Base-by-base conservation (phyloP, 148 eudicot genomes). In the Rhododendron kiyosumense region DNA sequence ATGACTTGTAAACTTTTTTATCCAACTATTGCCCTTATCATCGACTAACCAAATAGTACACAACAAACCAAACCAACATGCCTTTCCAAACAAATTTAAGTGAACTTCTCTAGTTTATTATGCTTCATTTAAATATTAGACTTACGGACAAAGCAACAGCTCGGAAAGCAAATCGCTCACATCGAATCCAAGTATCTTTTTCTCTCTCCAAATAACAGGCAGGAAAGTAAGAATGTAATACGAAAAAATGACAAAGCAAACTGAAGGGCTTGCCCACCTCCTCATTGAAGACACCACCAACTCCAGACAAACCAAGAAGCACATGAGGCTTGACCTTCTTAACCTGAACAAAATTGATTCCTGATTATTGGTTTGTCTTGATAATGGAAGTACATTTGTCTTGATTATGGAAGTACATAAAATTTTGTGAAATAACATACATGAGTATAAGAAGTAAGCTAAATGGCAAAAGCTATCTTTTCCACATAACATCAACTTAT, bases 241-340 rank as follows among this genome's bases (percentile, higher is more conserved):
- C 14, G 3, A 22, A 30, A 22, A 52, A 77, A 59, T 26, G 43
- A 74, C 43, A 84, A 81, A 80, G 54, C 65, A 18, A 46, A 45
- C 43, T 28, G 1, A 69, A 73, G 65, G 61, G 18, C 36, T 9
- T 38, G 86, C 92, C 85, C 48, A 95, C 99, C 98, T 94, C 96
- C 88, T 95, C 93, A 90, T 83, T 91, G 90, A 97, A 97, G 90
- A 97, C 88, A 78, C 98, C 99, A 7, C 99, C 98, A 89, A 94
- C 98, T 84, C 99, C 99, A 82, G 99, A 97, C 88, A 97, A 90
- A 88, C 99, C 99, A 89, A 95, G 96, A 89, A 97, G 96, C 88
- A 97, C 98, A 86, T 97, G 93, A 67, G 98, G 99, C 92, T 97
- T 97, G 84, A 95, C 98, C 89, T 95, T 95, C 49, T 87, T 94